Evolutionary conservation across 106 monocot genomes (phyloP).

Genomic region (Phalaenopsis equestris): DNA sequence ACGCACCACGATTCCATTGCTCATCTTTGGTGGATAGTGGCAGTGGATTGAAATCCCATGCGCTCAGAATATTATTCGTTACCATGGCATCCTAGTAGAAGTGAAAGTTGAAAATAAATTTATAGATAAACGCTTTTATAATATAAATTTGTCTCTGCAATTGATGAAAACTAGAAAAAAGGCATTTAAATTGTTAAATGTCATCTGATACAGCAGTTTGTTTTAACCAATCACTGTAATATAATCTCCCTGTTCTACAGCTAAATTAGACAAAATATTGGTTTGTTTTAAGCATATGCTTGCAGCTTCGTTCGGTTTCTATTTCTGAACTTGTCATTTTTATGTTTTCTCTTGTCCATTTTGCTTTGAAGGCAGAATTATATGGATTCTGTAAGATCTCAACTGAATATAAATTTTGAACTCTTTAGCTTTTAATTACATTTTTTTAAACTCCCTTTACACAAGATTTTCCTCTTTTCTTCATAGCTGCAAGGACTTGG

Average conservation of each 20-base stretch:
- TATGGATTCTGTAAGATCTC: no score
- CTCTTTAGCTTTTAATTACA: no score
- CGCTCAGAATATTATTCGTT: no score
- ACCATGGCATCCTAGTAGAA: no score
- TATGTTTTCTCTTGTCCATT: background rate
- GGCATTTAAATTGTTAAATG: background rate
- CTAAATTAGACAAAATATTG: background rate
- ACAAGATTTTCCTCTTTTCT: background rate
- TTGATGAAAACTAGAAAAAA: background rate
- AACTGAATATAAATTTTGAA: no score
- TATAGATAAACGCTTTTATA: background rate
- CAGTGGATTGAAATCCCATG: no score
- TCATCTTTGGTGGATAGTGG: no score
- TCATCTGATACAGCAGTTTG: background rate
- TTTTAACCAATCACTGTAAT: background rate
- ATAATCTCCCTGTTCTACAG: background rate
- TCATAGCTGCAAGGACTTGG: constrained; percentile 71
- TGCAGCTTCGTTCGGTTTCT: no score
- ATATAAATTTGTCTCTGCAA: background rate
- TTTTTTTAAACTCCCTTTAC: background rate
- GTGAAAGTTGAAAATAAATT: no score
- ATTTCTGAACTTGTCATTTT: no score
- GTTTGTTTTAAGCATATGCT: background rate
- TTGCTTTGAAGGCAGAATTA: background rate
- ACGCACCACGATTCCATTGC: no score